Evolutionary conservation across 108 stramenopile species (phyloP), one percentile per base, ranked within the genome.

Genomic region (Fragilaria crotonensis): DNA sequence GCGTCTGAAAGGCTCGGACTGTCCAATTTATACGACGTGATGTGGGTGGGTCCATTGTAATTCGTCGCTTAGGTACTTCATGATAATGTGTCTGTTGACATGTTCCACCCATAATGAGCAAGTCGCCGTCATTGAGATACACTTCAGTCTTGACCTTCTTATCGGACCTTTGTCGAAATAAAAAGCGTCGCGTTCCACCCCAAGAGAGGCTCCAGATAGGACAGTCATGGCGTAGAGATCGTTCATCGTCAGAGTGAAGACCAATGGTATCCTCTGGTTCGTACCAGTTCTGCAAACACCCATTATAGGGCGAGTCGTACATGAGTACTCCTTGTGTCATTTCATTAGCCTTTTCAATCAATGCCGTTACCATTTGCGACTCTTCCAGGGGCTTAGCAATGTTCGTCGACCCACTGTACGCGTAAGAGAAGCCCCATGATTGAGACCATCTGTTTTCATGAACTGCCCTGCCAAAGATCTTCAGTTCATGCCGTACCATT

Each of bases 241-340:
- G 28, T 57, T 76, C 75, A 51, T 76, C 68, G 48, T 80, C 79
- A 45, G 71, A 25, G 60, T 80, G 79, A 5, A 68, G 45, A 29
- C 71, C 79, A 51, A 80, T 76, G 45, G 45, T 28, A 30, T 80
- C 63, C 0, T 73, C 47, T 0, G 68, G 72, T 26, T 69, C 56
- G 52, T 80, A 80, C 79, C 79, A 80, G 62, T 80, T 80, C 30
- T 64, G 49, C n/a, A 80, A 54, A 45, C 75, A 76, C 5, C 52
- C 48, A 50, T 80, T 80, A 59, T 76, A 76, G 3, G 47, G 18
- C 0, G 22, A n/a, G 22, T 33, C 22, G 5, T 23, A 23, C 18
- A 20, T 48, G 26, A 19, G 5, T 18, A 30, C 14, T 11, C 36
- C 53, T 26, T 11, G 21, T 25, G 5, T 52, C 25, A 11, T 27